A percentile compares a stretch with the other conserved stretches of the same genome.
Evolutionary conservation across 192 early-diverging fungal genomes (phyloP).

Genomic region (Geosiphon pyriformis): DNA sequence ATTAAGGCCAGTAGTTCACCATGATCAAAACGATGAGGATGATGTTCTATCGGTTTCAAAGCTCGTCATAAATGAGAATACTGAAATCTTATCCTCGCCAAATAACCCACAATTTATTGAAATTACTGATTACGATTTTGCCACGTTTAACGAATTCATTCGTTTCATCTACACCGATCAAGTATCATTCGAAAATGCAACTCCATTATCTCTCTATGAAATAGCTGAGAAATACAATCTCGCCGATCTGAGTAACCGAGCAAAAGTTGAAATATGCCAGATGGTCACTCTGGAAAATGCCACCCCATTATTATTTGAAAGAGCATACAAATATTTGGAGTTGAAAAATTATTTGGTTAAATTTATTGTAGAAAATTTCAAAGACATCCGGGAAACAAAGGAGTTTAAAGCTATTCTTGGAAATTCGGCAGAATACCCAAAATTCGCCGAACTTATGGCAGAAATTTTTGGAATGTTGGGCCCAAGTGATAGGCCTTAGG

Average conservation of each 20-base stretch:
- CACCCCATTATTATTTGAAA: background rate
- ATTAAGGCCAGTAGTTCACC: background rate
- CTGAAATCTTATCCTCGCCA: background rate
- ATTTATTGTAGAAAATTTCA: background rate
- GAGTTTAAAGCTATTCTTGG: background rate
- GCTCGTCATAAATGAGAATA: background rate
- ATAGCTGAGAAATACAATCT: background rate
- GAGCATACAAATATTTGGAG: background rate
- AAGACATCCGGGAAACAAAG: background rate
- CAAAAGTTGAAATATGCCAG: background rate
- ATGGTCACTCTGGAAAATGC: background rate
- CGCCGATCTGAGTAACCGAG: background rate
- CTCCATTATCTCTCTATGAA: background rate
- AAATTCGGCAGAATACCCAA: background rate
- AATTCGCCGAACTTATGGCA: background rate
- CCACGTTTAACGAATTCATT: background rate
- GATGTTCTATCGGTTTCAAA: background rate
- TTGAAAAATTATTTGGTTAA: background rate
- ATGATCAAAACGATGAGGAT: background rate
- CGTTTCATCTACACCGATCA: background rate
- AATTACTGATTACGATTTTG: background rate
- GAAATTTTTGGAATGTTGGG: background rate
- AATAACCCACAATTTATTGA: background rate
- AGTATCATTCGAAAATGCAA: background rate
- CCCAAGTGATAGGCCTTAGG: too few relatives aligned